Evolutionary conservation across 331 rosid species (phyloP).

Genomic region (Stylosanthes scabra): DNA sequence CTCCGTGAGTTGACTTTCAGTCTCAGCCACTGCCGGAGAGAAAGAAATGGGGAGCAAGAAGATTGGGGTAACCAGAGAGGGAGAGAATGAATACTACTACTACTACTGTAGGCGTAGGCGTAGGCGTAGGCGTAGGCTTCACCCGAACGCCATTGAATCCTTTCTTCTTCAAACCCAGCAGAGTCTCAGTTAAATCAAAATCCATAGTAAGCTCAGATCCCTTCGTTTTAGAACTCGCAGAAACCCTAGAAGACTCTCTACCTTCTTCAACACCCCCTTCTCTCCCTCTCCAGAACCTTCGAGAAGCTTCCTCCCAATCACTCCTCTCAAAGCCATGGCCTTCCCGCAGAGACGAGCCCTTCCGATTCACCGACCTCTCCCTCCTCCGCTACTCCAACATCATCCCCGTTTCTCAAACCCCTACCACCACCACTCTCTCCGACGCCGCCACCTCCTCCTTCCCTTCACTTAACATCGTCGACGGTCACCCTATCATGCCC

Average conservation of each 20-base stretch:
- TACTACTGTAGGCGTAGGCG: too few species aligned
- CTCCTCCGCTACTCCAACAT: conserved; percentile 71
- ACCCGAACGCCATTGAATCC: conserved; percentile 46
- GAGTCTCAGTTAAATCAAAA: conserved; percentile 45
- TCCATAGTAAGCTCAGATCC: conserved; percentile 65
- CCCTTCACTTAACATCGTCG: conserved; percentile 58
- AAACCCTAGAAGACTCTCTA: conserved; percentile 79
- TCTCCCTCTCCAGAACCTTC: conserved; percentile 72
- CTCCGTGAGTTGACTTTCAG: too few species aligned
- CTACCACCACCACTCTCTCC: conserved; percentile 19
- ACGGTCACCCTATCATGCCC: conserved; percentile 53
- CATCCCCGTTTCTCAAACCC: conserved; percentile 54
- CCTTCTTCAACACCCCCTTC: conserved; percentile 41
- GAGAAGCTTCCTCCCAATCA: conserved; percentile 62
- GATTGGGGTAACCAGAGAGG: neutral
- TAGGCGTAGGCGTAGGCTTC: conserved; percentile 43
- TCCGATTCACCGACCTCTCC: conserved; percentile 86
- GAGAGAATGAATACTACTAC: conserved; percentile 42
- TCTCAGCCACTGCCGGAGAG: neutral
- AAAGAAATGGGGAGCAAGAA: neutral
- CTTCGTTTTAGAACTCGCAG: conserved; percentile 87
- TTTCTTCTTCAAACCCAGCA: conserved; percentile 44
- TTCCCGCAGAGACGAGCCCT: conserved; percentile 84
- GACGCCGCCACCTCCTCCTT: conserved; percentile 41
- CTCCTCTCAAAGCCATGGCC: conserved; percentile 95